Percentiles rank a stretch among this genome's conserved stretches.
Conservation (phyloP, 1,139 yeast species). For the Kazachstania sp. region DNA sequence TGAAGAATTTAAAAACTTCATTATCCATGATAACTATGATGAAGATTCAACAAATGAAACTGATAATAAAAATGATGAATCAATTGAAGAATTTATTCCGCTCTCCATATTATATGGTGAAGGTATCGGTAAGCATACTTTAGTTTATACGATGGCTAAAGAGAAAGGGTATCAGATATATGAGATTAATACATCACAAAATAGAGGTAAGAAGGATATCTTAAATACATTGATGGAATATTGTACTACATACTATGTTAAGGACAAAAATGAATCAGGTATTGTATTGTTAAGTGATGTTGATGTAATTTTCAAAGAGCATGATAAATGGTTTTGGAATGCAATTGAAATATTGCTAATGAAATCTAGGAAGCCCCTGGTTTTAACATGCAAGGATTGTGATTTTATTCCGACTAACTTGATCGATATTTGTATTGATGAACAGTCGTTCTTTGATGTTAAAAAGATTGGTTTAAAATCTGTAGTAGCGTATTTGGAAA, state of each 20-base stretch:
- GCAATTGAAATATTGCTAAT: conserved; percentile 56
- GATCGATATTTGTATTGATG: conserved; percentile 39
- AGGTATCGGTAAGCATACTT: conserved; percentile 74
- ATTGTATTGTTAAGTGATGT: conserved; percentile 79
- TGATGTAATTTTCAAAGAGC: conserved; percentile 68
- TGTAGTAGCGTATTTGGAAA: conserved; percentile 30
- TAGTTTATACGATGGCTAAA: conserved; percentile 60
- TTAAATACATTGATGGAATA: conserved; percentile 61
- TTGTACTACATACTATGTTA: conserved; percentile 78
- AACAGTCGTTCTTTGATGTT: conserved; percentile 35
- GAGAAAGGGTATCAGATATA: conserved; percentile 65
- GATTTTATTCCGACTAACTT: conserved; percentile 47
- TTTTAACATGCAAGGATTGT: conserved; percentile 61
- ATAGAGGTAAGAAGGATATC: conserved; percentile 66
- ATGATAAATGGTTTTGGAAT: conserved; percentile 72
- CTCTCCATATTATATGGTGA: conserved; percentile 60
- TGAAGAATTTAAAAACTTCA: conserved; percentile 37
- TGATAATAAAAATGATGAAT: conserved; percentile 21
- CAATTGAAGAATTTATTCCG: conserved; percentile 42
- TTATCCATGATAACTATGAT: conserved; percentile 32
- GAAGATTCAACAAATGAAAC: conserved; percentile 30
- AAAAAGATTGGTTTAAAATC: conserved; percentile 21
- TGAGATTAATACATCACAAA: conserved; percentile 69
- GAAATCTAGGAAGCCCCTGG: conserved; percentile 68
- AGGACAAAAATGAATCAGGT: conserved; percentile 48